Percentiles rank a stretch among this genome's conserved stretches.
Conservation (phyloP, 2,329 filamentous ascomycete species). For the Alternaria gaisen region DNA sequence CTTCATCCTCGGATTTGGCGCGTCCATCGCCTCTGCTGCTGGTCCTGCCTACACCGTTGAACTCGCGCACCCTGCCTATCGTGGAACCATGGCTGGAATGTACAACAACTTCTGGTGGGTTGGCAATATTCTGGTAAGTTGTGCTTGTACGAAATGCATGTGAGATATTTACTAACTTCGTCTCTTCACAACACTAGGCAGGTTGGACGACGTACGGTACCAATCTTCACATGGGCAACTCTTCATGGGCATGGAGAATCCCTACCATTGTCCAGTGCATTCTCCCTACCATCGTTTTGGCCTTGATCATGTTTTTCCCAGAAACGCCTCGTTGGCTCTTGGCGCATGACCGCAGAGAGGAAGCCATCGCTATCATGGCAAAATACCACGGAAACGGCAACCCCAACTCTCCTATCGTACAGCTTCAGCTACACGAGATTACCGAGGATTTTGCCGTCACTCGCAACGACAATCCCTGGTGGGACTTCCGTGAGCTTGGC, state of each 20-base stretch:
- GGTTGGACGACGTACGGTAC: slow-evolving; percentile 60
- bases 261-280: slow-evolving; percentile 45
- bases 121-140: slow-evolving; percentile 64
- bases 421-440: slow-evolving; percentile 52
- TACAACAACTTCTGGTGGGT: slow-evolving; percentile 59
- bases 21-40: slow-evolving; percentile 64
- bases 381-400: slow-evolving; percentile 65
- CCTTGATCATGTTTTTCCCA: slow-evolving; percentile 53
- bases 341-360: slow-evolving; percentile 62
- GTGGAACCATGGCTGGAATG: slow-evolving; percentile 68
- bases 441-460: slow-evolving; percentile 39
- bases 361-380: slow-evolving; percentile 66
- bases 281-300: slow-evolving; percentile 54
- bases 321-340: slow-evolving; percentile 51
- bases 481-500: slow-evolving; percentile 45
- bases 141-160: slow-evolving; percentile 22
- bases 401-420: slow-evolving; percentile 43
- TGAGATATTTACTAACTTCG: too few species aligned
- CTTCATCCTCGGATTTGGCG: slow-evolving; percentile 58
- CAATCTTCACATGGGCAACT: slow-evolving; percentile 50
- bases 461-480: slow-evolving; percentile 47
- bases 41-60: slow-evolving; percentile 68
- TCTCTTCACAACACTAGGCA: slow-evolving; percentile 36
- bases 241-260: slow-evolving; percentile 63
- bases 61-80: slow-evolving; percentile 67